A percentile compares a stretch with the other conserved stretches of the same genome.
These are phyloP conservation scores for Papiliotrema fonsecae DNA, from an alignment of 1,284 basidiomycete genomes.

Conservation along the genomic window DNA sequence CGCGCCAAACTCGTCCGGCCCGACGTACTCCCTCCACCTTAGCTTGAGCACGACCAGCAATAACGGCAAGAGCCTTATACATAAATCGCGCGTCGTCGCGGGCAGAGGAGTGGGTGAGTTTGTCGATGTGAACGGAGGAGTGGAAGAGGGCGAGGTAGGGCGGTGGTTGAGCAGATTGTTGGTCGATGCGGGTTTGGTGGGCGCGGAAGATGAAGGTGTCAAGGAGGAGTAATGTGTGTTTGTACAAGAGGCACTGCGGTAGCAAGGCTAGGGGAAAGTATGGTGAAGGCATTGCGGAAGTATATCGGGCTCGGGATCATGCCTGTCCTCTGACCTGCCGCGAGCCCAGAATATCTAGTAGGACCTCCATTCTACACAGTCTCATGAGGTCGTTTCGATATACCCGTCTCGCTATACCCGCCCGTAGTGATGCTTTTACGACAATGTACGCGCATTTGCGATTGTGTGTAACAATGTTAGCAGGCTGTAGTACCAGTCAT, in stretches of 20 bases:
- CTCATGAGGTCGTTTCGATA: too few species aligned
- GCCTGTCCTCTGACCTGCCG: background rate
- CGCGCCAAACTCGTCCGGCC: conserved; percentile 15
- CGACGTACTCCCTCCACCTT: conserved; percentile 37
- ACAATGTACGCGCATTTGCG: too few species aligned
- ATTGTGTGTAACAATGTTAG: too few species aligned
- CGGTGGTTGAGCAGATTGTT: conserved; percentile 36
- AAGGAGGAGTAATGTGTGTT: conserved; percentile 37
- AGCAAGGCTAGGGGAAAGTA: background rate
- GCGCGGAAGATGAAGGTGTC: conserved; percentile 26
- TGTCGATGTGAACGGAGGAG: conserved; percentile 38
- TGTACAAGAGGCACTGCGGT: too few species aligned
- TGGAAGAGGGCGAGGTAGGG: conserved; percentile 39
- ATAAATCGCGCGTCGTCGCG: conserved; percentile 33
- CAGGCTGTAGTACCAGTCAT: too few species aligned
- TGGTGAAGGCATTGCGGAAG: too few species aligned
- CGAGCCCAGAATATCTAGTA: too few species aligned
- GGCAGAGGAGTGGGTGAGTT: conserved; percentile 38
- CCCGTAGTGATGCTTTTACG: too few species aligned
- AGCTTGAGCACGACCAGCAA: conserved; percentile 39
- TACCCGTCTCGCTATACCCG: too few species aligned
- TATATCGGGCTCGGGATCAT: background rate
- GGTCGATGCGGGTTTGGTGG: conserved; percentile 35
- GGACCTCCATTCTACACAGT: too few species aligned
- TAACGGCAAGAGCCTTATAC: conserved; percentile 41